A percentile compares a stretch with the other conserved stretches of the same genome.
Conservation (phyloP, 129 eudicot genomes). For the Sambucus nigra region DNA sequence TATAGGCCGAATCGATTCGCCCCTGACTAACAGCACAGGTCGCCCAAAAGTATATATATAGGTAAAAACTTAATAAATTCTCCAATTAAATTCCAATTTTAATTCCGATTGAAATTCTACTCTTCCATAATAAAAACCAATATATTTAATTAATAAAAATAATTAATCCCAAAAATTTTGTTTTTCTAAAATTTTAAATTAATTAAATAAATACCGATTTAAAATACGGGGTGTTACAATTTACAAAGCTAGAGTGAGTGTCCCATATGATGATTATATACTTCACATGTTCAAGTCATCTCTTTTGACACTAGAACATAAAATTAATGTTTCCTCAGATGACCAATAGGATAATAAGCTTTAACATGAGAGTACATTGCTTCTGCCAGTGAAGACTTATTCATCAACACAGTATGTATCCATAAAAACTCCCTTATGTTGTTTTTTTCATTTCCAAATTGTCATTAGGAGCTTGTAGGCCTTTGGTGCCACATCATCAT, state of each 20-base stretch:
- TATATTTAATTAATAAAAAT: too few relatives aligned
- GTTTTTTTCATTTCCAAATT: not conserved
- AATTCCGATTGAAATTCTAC: too few relatives aligned
- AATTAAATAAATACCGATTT: too few relatives aligned
- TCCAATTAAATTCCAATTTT: too few relatives aligned
- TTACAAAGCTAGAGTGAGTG: conserved; percentile 92
- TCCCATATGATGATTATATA: not conserved
- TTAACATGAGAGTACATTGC: conserved; percentile 95
- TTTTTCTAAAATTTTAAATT: too few relatives aligned
- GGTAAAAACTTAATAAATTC: too few relatives aligned
- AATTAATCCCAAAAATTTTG: too few relatives aligned
- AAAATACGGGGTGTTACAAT: too few relatives aligned
- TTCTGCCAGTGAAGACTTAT: conserved; percentile 96
- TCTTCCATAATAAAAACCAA: too few relatives aligned
- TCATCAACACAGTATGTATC: conserved; percentile 76
- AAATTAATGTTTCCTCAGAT: conserved; percentile 31
- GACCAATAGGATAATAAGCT: conserved; percentile 99
- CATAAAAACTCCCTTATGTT: not conserved
- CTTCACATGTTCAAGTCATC: not conserved
- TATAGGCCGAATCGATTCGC: too few relatives aligned
- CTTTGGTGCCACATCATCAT: not conserved
- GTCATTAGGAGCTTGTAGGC: not conserved
- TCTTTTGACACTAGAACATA: not conserved
- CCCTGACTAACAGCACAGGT: too few relatives aligned
- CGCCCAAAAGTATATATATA: too few relatives aligned